Percentiles rank a stretch among this genome's conserved stretches.
Evolutionary conservation across 768 basidiomycete species (phyloP).

Genomic region (Russula foetens): DNA sequence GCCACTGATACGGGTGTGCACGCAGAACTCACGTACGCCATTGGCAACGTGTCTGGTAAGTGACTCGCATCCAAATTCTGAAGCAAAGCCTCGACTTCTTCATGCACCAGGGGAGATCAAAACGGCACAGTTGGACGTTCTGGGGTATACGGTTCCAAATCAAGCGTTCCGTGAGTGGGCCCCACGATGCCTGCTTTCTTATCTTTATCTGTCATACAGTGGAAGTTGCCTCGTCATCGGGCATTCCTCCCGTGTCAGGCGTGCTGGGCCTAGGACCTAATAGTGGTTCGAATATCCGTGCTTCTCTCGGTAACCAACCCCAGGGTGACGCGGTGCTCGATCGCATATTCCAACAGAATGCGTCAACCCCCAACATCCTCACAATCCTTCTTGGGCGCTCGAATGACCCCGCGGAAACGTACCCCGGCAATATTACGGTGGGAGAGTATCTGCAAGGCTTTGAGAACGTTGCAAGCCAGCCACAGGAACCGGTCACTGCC

Average conservation of each 20-base stretch:
- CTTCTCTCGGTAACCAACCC: conserved; percentile 11
- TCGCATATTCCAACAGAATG: conserved; percentile 24
- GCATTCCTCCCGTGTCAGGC: conserved; percentile 22
- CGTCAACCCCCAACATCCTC: conserved; percentile 21
- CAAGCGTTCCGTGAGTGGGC: not conserved
- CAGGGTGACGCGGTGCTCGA: conserved; percentile 26
- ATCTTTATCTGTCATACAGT: not conserved
- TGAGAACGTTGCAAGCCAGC: not conserved
- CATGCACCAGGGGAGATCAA: conserved; percentile 23
- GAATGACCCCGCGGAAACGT: conserved; percentile 24
- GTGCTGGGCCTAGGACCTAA: conserved; percentile 30
- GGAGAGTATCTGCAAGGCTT: not conserved
- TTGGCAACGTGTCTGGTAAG: not conserved
- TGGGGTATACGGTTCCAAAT: not conserved
- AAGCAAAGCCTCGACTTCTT: not conserved
- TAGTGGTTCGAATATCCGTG: conserved; percentile 21
- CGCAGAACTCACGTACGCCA: conserved; percentile 18
- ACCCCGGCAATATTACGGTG: conserved; percentile 24
- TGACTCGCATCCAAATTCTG: not conserved
- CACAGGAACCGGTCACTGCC: not conserved
- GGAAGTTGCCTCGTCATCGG: conserved; percentile 8
- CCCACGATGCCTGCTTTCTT: not conserved
- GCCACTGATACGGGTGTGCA: conserved; percentile 20
- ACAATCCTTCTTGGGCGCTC: conserved; percentile 27
- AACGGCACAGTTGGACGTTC: conserved; percentile 16